phyloP scores from a whole-genome alignment of 1,139 yeast genomes.

The Taiozyma sp. region DNA sequence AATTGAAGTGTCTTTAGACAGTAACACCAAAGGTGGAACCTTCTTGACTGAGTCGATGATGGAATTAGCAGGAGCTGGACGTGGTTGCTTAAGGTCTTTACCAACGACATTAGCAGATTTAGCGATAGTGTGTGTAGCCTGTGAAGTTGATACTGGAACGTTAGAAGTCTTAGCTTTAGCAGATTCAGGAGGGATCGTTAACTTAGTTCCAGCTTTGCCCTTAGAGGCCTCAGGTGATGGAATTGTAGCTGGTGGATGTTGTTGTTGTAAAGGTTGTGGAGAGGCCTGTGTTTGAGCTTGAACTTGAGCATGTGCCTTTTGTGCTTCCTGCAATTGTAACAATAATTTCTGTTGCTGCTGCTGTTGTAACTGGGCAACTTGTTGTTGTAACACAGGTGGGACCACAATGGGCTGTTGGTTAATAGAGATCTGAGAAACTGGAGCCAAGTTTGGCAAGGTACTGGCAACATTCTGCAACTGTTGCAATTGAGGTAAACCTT shows the following conservation, averaged over 20 bases:
- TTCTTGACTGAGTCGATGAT: slow-evolving; percentile 19
- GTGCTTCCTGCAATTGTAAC: slow-evolving; percentile 10
- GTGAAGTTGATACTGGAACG: not conserved
- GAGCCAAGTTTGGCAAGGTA: not conserved
- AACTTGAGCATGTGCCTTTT: slow-evolving; percentile 1
- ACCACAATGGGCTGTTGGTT: slow-evolving; percentile 7
- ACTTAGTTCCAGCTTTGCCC: not conserved
- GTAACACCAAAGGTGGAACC: slow-evolving; percentile 15
- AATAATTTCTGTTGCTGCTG: slow-evolving; percentile 16
- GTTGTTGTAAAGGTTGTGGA: not conserved
- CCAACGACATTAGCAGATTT: not conserved
- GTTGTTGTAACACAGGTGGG: slow-evolving; percentile 10
- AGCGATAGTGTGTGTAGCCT: not conserved
- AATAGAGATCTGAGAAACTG: not conserved
- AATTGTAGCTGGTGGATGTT: not conserved
- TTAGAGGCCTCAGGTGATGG: not conserved
- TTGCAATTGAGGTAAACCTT: slow-evolving; percentile 12
- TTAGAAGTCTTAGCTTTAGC: not conserved
- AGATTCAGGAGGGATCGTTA: not conserved
- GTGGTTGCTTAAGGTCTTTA: slow-evolving; percentile 12
- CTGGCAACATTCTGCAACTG: slow-evolving; percentile 8
- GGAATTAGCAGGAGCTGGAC: slow-evolving; percentile 19
- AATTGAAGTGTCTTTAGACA: slow-evolving; percentile 21
- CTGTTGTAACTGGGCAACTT: slow-evolving; percentile 15
- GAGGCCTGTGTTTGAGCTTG: not conserved